Percentiles rank a stretch among this genome's conserved stretches.
Evolutionary conservation across 176 grass and related monocot genomes (phyloP).

Genomic region (Urochloa ruziziensis): DNA sequence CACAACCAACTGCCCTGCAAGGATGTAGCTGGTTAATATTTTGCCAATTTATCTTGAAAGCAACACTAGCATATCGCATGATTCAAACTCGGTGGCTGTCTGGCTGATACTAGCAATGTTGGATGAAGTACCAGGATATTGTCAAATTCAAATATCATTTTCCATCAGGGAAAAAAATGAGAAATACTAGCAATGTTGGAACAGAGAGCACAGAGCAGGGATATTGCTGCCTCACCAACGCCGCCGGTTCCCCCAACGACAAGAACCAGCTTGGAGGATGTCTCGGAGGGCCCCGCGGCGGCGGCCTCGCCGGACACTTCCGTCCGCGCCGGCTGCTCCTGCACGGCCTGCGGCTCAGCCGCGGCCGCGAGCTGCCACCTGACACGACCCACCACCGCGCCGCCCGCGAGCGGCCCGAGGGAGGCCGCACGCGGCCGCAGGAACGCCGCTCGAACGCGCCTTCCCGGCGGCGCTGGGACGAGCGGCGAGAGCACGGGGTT

Average conservation of each 20-base stretch:
- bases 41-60: background rate
- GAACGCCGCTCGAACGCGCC: background rate
- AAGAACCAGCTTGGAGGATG: constrained; percentile 70
- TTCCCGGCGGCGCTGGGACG: background rate
- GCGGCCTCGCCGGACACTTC: constrained; percentile 5
- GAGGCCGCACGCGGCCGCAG: background rate
- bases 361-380: constrained; percentile 27
- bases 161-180: background rate
- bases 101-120: background rate
- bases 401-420: background rate
- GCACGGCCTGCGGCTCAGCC: constrained; percentile 35
- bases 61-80: background rate
- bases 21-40: background rate
- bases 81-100: background rate
- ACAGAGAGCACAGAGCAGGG: background rate
- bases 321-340: constrained; percentile 32
- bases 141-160: background rate
- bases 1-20: constrained; percentile 92
- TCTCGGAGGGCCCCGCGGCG: background rate
- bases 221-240: constrained; percentile 48
- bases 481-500: constrained; percentile 21
- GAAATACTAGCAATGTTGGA: background rate
- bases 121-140: no score
- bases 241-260: constrained; percentile 81
- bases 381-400: background rate